Percentiles rank a stretch among this genome's conserved stretches.
phyloP scores from a whole-genome alignment of 2,329 filamentous ascomycete genomes.

The Sporothrix protearum region DNA sequence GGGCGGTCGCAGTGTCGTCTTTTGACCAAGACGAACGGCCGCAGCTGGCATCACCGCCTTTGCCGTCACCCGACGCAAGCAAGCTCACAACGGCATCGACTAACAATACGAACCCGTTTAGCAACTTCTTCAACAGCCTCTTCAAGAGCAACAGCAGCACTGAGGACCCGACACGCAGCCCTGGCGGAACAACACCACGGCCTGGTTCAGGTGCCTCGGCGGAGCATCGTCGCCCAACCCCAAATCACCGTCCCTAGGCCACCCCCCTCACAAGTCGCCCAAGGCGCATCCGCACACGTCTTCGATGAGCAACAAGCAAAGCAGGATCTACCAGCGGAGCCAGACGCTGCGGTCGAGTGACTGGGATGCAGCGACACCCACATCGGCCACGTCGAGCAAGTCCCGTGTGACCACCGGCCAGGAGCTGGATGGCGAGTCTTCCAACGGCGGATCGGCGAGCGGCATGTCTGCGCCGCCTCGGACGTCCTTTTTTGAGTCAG shows the following conservation, averaged over 20 bases:
- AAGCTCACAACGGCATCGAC: constrained; percentile 36
- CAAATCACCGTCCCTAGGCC: not conserved
- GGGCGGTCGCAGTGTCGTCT: constrained; percentile 41
- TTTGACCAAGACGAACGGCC: constrained; percentile 30
- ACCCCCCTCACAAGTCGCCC: not conserved
- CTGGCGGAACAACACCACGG: not conserved
- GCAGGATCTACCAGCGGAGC: constrained; percentile 70
- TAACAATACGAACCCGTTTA: constrained; percentile 51
- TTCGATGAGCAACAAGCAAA: constrained; percentile 47
- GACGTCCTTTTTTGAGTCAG: constrained; percentile 93
- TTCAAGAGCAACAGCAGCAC: constrained; percentile 52
- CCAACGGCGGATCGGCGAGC: constrained; percentile 30
- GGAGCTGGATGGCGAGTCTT: constrained; percentile 37
- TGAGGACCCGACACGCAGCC: not conserved
- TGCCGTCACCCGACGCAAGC: constrained; percentile 27
- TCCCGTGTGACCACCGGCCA: constrained; percentile 50
- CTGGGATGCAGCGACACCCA: constrained; percentile 33
- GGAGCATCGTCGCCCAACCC: not conserved
- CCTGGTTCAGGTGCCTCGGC: not conserved
- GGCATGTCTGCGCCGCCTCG: constrained; percentile 69
- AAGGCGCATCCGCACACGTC: constrained; percentile 1
- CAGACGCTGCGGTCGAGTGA: constrained; percentile 62
- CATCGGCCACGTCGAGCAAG: constrained; percentile 26
- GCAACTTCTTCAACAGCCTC: constrained; percentile 50
- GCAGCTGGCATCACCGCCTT: not conserved